Evolutionary conservation across 2,329 filamentous ascomycete genomes (phyloP), one percentile per base, ranked within the genome.

Genomic region (Aspergillus phoenicis): DNA sequence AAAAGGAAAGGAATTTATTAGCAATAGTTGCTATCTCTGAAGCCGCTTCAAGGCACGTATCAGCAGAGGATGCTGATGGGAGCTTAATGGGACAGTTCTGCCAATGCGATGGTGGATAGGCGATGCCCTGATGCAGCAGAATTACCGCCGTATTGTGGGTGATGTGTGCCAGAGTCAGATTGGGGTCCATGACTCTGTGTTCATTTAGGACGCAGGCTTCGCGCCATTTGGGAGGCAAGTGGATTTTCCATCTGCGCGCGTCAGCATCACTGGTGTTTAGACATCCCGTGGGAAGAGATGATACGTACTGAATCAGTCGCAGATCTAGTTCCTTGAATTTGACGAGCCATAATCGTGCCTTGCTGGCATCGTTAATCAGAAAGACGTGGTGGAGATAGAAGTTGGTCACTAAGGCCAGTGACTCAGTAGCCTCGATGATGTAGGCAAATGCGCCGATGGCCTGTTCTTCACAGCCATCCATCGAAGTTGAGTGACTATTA

Each of bases 141-240:
- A 83, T 82, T 62, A 82, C 80, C 0, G 80, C 81, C 0, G 80
- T 79, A 58, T 83, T 83, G 51, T 83, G 81, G 0, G 80, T 83
- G 4, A 81, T 73, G 41, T 84, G 80, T 0, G 81, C 81, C 0
- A 83, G 66, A 0, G 81, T 82, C 15, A 83, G 68, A 51, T 83
- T 83, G 0, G 81, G 82, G 49, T 84, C 82, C 73, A 81, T 82
- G 28, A 68, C 61, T 2, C 67, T 64, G 26, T 69, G 63, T 4
- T 24, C 47, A 48, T 81, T 79, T 2, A 79, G 65, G 0, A 74
- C 72, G 10, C 62, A 74, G 7, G 74, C 72, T 15, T 73, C 69
- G 47, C 68, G 65, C 71, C 71, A 74, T 54, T 74, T 66, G 5
- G 60, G 51, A 1, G 72, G 71, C 2, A 74, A 64, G 43, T 68